Evolutionary conservation across 1,139 yeast species (phyloP).

Genomic region (Pichia sorboxylosa): DNA sequence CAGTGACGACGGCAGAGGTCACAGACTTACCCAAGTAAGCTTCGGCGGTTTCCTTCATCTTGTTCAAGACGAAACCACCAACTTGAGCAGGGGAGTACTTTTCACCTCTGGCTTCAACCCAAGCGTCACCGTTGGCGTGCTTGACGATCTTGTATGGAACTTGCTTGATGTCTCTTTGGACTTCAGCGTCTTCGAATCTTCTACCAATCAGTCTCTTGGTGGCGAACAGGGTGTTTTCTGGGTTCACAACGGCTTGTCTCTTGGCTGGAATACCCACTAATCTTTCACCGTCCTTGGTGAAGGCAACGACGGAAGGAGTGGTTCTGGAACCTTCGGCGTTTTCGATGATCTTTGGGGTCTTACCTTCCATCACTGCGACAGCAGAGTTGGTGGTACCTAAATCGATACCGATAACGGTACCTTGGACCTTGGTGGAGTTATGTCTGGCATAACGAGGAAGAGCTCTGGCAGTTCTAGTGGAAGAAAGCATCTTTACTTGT

Average conservation of each 20-base stretch:
- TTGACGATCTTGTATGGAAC: constrained; percentile 96
- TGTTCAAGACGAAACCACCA: constrained; percentile 93
- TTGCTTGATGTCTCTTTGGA: constrained; percentile 90
- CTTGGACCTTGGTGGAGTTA: constrained; percentile 37
- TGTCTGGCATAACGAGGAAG: constrained; percentile 31
- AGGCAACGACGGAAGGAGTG: constrained; percentile 96
- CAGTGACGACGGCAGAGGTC: constrained; percentile 89
- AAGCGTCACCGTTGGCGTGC: constrained; percentile 96
- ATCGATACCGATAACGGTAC: constrained; percentile 94
- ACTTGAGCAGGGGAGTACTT: constrained; percentile 93
- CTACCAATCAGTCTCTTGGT: constrained; percentile 98
- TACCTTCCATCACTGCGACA: constrained; percentile 97
- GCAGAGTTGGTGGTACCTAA: constrained; percentile 99
- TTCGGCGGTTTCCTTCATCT: constrained; percentile 97
- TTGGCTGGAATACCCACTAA: constrained; percentile 97
- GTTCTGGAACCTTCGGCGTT: constrained; percentile 99
- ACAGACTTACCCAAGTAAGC: constrained; percentile 76
- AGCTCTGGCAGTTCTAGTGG: no score
- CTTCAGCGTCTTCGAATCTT: constrained; percentile 91
- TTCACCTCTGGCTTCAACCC: constrained; percentile 96
- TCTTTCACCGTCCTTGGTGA: constrained; percentile 92
- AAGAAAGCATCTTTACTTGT: no score
- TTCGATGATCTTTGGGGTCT: constrained; percentile 90
- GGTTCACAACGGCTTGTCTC: constrained; percentile 98
- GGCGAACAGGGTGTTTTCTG: constrained; percentile 94